Base-by-base conservation (phyloP, 2,329 filamentous ascomycete species). In the Ascosphaera aggregata region DNA sequence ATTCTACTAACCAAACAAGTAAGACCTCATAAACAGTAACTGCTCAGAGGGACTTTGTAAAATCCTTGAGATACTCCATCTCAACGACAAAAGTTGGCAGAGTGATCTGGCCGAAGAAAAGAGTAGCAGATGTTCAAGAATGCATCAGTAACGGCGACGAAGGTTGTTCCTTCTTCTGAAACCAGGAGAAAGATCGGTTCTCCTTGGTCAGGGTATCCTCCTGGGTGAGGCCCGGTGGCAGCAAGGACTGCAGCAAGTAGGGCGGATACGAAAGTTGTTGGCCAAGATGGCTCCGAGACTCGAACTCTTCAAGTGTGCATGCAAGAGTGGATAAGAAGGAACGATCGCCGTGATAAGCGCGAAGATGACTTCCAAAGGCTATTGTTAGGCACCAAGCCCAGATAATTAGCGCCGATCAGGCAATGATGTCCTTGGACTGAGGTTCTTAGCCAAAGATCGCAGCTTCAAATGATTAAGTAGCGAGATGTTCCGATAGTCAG, bases 71-170 rank as follows among this genome's bases (percentile, higher is more conserved):
- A 36, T 73, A 63, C 51, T 68, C 79, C 85, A 94, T 94, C 57
- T 94, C 85, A 2, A 85, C 84, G 46, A 94, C 94, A 61, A 94
- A 94, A 48, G 79, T 86, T 1, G 85, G 85, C 11, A 94, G 66
- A 0, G 85, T 93, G 49, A 93, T 92, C 54, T 94, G 85, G 0
- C 85, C 85, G 47, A n/a, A 94, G 93, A 53, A 94, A 93, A 0
- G 85, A 93, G 55, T 93, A 94, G 58, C 76, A 81, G 52, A 94
- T 94, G 58, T 94, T 94, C 54, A 94, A 67, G 58, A 93, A 93
- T 0, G 85, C 85, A 39, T 74, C 82, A 66, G 92, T 76, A 17
- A 76, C 84, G 2, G 67, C 63, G 2, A 92, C 80, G 47, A 91
- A 93, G 0, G 77, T 79, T 0, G 81, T 91, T 15, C 75, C 71